Conservation (phyloP, 208 protist species). For the Leishmania braziliensis region DNA sequence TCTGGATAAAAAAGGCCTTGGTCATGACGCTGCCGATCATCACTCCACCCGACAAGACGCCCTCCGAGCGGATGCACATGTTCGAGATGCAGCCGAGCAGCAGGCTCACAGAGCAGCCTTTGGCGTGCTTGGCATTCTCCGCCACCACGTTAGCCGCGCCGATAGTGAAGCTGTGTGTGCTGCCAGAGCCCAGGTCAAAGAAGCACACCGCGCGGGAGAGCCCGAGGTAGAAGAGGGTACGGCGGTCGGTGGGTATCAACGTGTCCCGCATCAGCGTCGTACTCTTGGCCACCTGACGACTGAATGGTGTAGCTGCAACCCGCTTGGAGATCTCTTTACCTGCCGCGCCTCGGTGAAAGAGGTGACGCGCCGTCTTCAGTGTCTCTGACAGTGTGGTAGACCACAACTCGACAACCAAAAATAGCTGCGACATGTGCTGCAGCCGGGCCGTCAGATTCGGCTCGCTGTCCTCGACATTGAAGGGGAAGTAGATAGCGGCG, state of each 20-base stretch:
- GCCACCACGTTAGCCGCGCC: slow-evolving; percentile 37
- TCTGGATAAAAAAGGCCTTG: slow-evolving; percentile 68
- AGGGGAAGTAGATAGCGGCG: slow-evolving; percentile 55
- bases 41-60: slow-evolving; percentile 73
- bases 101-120: slow-evolving; percentile 30
- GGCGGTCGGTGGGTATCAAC: slow-evolving; percentile 9
- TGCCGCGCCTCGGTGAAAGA: slow-evolving; percentile 34
- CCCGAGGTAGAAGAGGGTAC: slow-evolving; percentile 39
- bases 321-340: slow-evolving; percentile 25
- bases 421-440: slow-evolving; percentile 75
- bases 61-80: slow-evolving; percentile 69
- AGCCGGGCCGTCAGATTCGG: slow-evolving; percentile 67
- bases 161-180: slow-evolving; percentile 66
- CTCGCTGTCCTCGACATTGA: slow-evolving; percentile 51
- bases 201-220: slow-evolving; percentile 48
- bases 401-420: slow-evolving; percentile 75
- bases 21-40: slow-evolving; percentile 47
- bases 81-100: slow-evolving; percentile 38
- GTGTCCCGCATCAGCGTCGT: slow-evolving; percentile 8
- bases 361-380: slow-evolving; percentile 35
- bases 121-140: slow-evolving; percentile 26
- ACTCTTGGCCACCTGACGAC: slow-evolving; percentile 12
- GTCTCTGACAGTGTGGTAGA: slow-evolving; percentile 32
- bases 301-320: slow-evolving; percentile 15
- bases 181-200: slow-evolving; percentile 79